These are phyloP conservation scores for Pseudopyrenochaeta lycopersici DNA, from an alignment of 2,329 filamentous ascomycete genomes.

Conservation along the genomic window DNA sequence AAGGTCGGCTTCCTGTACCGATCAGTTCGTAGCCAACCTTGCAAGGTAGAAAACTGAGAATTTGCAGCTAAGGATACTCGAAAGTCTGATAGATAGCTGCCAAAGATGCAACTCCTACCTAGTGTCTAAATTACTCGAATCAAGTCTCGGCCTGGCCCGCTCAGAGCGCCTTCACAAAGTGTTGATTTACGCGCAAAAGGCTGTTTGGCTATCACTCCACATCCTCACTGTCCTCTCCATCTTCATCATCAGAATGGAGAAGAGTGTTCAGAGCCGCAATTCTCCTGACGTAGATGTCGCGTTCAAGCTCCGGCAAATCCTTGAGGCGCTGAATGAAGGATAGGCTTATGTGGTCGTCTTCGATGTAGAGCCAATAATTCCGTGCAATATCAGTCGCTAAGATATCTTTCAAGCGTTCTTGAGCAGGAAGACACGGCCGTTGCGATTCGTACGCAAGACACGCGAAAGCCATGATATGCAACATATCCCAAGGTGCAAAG, in stretches of 20 bases:
- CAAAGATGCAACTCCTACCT: background rate
- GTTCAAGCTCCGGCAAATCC: slow-evolving; percentile 23
- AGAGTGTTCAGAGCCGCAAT: background rate
- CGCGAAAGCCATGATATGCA: slow-evolving; percentile 23
- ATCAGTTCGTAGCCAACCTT: background rate
- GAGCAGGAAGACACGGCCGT: background rate
- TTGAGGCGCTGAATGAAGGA: slow-evolving; percentile 17
- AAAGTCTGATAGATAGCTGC: background rate
- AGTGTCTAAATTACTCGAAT: no score
- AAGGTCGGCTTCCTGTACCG: background rate
- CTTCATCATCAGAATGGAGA: background rate
- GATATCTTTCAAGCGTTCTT: slow-evolving; percentile 22
- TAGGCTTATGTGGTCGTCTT: slow-evolving; percentile 9
- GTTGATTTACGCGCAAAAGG: no score
- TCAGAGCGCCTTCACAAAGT: no score
- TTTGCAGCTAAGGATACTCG: background rate
- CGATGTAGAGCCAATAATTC: slow-evolving; percentile 23
- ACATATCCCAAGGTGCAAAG: slow-evolving; percentile 5
- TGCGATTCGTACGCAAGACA: slow-evolving; percentile 21
- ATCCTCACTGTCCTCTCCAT: background rate
- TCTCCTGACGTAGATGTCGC: slow-evolving; percentile 17
- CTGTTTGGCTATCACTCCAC: background rate
- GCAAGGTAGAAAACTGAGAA: background rate
- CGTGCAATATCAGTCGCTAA: slow-evolving; percentile 30
- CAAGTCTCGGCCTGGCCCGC: no score